Conservation (phyloP, 2,329 filamentous ascomycete genomes). For the Capronia epimyces region DNA sequence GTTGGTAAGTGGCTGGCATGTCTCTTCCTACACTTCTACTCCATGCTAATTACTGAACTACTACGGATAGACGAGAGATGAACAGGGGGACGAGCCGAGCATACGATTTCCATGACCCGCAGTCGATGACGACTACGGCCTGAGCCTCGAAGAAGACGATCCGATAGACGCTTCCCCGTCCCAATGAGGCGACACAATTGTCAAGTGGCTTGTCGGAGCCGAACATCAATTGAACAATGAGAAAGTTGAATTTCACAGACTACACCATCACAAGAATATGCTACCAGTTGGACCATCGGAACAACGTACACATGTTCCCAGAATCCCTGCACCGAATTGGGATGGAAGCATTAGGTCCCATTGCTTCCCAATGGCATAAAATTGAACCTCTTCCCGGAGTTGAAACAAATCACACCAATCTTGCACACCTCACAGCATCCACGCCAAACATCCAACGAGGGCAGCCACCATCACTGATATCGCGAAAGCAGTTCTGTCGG, state of each 20-base stretch:
- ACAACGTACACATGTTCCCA: slow-evolving; percentile 1
- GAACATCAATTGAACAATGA: neutral
- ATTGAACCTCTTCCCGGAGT: neutral
- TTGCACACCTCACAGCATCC: slow-evolving; percentile 14
- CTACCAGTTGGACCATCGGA: slow-evolving; percentile 6
- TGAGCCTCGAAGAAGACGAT: neutral
- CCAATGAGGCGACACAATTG: neutral
- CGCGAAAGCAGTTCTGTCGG: slow-evolving; percentile 12
- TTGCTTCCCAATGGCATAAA: slow-evolving; percentile 2
- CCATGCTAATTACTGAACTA: neutral
- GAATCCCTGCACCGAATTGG: neutral
- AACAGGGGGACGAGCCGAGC: neutral
- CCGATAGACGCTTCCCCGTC: neutral
- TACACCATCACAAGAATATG: neutral
- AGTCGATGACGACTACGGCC: neutral
- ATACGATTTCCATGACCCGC: neutral
- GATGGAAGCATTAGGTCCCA: slow-evolving; percentile 8
- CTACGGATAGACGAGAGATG: neutral
- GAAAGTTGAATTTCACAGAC: neutral
- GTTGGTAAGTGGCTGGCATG: neutral
- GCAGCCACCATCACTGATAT: slow-evolving; percentile 16
- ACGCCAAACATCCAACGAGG: slow-evolving; percentile 17
- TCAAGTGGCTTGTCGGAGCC: neutral
- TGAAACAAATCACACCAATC: neutral
- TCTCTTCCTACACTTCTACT: too few relatives aligned